These are phyloP conservation scores for Lobosporangium transversale DNA, from an alignment of 192 early-diverging fungal genomes.

Conservation along the genomic window DNA sequence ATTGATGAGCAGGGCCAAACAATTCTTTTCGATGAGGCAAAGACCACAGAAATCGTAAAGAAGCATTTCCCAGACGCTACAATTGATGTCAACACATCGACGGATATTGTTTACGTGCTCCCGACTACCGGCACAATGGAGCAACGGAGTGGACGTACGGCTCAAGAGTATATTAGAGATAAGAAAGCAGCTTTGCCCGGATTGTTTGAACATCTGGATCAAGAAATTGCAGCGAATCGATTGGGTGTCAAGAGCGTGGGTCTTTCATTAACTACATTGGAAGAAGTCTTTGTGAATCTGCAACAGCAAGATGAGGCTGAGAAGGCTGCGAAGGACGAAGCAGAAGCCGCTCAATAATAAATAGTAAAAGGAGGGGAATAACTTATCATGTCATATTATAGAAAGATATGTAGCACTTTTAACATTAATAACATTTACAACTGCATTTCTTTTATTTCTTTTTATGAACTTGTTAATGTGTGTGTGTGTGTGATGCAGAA, in stretches of 20 bases:
- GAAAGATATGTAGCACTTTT: too few species aligned
- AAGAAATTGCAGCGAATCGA: constrained; percentile 36
- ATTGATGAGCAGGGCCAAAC: constrained; percentile 2
- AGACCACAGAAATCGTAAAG: constrained; percentile 28
- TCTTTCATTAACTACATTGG: constrained; percentile 57
- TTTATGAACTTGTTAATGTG: too few species aligned
- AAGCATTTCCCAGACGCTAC: constrained; percentile 51
- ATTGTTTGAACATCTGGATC: constrained; percentile 37
- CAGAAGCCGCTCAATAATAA: not conserved
- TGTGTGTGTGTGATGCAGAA: too few species aligned
- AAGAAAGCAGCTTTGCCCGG: constrained; percentile 29
- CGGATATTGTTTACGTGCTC: constrained; percentile 52
- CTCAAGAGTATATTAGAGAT: constrained; percentile 39
- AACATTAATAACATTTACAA: too few species aligned
- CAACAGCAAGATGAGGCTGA: constrained; percentile 43
- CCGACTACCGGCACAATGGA: constrained; percentile 39
- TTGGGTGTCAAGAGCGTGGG: constrained; percentile 54
- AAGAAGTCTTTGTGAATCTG: constrained; percentile 62
- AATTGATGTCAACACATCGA: constrained; percentile 38
- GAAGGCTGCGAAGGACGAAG: constrained; percentile 17
- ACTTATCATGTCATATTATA: too few species aligned
- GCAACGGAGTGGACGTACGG: constrained; percentile 33
- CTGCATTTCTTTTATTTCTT: too few species aligned
- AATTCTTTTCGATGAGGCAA: constrained; percentile 40
- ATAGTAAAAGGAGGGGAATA: too few species aligned